Evolutionary conservation across 306 rosid species (phyloP), one percentile per base, ranked within the genome.

Genomic region (Cicer bijugum): DNA sequence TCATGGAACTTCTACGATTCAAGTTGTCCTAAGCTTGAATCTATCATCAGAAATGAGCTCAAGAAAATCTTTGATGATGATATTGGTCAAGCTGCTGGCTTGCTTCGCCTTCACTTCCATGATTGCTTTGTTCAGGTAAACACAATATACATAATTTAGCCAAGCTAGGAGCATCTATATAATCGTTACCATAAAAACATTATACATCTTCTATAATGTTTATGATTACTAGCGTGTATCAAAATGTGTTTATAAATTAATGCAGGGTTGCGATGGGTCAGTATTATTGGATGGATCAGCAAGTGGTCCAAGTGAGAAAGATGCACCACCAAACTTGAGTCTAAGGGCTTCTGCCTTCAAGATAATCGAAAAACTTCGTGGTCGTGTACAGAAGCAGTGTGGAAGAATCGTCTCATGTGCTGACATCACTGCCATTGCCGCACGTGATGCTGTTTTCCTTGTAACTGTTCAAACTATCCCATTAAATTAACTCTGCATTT

Each of bases 121-220:
- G 93, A 86, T 67, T 90, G 96, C 89, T 90, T 90, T 78, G 96
- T 88, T 76, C 93, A 88, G 86, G 96, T 85, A 44, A 65, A 19
- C 39, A 65, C 14, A 65, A 23, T 23, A 17, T 38, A n/a, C 37
- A 14, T 4, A 37, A 38, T n/a, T 37, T 50, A n/a, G 53, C 15
- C 3, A 50, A 57, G 15, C 33, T 57, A 57, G 63, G 40, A 57
- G 15, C 55, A 48, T 1, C 12, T 45, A 45, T 12, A 48, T 12
- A n/a, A 6, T 48, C 14, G 14, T n/a, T 5, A 4, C 51, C 51
- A 4, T 46, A 14, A 50, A 14, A 14, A 52, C 33, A 23, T 20
- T 51, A 28, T 51, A 51, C 28, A 7, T 11, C 10, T 51, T 51
- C 9, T 15, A 51, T 16, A 52, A 52, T 52, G 58, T 52, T 47